phyloP scores from a whole-genome alignment of 2,329 filamentous ascomycete genomes.

The Atkinsonella hypoxylon region DNA sequence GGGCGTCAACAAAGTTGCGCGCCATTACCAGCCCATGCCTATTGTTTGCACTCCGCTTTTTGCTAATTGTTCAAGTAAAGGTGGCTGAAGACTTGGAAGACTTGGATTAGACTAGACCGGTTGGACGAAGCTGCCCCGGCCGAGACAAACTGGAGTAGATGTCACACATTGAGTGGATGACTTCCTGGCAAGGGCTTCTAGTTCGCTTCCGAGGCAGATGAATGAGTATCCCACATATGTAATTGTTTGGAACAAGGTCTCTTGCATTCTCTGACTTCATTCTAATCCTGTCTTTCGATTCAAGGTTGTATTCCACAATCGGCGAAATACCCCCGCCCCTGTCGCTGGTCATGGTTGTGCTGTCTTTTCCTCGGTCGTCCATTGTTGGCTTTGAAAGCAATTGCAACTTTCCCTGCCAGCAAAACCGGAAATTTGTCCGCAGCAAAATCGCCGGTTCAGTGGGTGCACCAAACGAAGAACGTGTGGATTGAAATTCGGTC shows the following conservation, averaged over 20 bases:
- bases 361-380: background rate
- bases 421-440: no score
- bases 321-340: background rate
- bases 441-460: background rate
- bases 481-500: background rate
- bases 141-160: background rate
- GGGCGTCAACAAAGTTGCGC: background rate
- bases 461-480: background rate
- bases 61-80: background rate
- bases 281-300: background rate
- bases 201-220: background rate
- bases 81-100: conserved; percentile 3
- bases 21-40: conserved; percentile 2
- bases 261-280: background rate
- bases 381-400: background rate
- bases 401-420: no score
- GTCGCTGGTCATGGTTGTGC: background rate
- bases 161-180: background rate
- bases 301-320: background rate
- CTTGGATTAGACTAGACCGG: background rate
- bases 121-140: background rate
- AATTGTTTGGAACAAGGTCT: background rate
- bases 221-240: background rate
- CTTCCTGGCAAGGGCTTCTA: background rate
- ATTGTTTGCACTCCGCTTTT: conserved; percentile 1